Conservation (phyloP, 352 stramenopile genomes). For the Halophytophthora polymorphica region DNA sequence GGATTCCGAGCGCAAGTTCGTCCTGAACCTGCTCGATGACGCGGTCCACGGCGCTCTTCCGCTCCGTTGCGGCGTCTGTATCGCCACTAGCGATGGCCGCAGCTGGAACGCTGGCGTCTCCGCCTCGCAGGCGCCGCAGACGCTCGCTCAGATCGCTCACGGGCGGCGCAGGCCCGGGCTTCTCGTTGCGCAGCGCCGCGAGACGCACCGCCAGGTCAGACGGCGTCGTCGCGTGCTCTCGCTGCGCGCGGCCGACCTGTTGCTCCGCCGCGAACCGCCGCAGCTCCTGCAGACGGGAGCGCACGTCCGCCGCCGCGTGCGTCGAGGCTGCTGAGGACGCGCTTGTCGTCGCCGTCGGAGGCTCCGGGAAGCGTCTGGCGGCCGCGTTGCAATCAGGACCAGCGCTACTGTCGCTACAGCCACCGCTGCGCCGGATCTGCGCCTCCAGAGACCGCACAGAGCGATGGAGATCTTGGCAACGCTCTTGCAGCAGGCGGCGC, state of each 20-base stretch:
- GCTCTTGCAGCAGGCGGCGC: constrained; percentile 25
- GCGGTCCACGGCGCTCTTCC: constrained; percentile 28
- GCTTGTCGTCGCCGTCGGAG: background rate
- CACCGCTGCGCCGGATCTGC: background rate
- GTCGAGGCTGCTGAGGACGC: background rate
- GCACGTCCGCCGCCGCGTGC: constrained; percentile 21
- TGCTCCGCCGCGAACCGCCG: constrained; percentile 33
- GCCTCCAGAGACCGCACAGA: constrained; percentile 24
- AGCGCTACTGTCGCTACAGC: background rate
- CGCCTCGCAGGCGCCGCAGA: constrained; percentile 34
- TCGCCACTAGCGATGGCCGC: background rate
- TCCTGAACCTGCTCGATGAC: constrained; percentile 65
- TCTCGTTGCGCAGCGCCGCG: constrained; percentile 49
- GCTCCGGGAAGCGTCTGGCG: background rate
- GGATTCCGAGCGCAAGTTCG: constrained; percentile 54
- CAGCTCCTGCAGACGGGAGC: constrained; percentile 36
- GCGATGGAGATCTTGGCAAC: constrained; percentile 30
- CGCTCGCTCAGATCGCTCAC: constrained; percentile 32
- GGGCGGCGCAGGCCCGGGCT: constrained; percentile 12
- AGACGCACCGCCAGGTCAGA: constrained; percentile 37
- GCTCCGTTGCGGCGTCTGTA: background rate
- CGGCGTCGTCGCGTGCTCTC: constrained; percentile 6
- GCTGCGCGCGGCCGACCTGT: constrained; percentile 4
- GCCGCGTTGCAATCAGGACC: background rate
- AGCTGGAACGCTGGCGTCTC: background rate